Conservation (phyloP, 805 yeast species). For the Peterozyma xylosa region DNA sequence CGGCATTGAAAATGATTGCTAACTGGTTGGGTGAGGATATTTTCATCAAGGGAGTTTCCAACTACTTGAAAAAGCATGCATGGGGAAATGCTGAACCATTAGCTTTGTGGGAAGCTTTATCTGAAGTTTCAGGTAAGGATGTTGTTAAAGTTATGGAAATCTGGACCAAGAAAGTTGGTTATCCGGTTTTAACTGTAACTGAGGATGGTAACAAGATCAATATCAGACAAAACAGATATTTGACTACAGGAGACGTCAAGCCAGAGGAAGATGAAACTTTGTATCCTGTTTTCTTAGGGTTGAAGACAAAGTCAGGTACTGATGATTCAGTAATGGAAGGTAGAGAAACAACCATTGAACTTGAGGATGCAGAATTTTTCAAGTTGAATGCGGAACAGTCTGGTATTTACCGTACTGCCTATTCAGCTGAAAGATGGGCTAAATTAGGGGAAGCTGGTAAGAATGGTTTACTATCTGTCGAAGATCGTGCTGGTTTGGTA, state of each 20-base stretch:
- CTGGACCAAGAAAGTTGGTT: slow-evolving; percentile 78
- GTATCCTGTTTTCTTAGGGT: slow-evolving; percentile 66
- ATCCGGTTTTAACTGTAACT: slow-evolving; percentile 62
- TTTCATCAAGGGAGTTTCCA: slow-evolving; percentile 73
- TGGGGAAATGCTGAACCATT: slow-evolving; percentile 73
- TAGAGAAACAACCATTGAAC: slow-evolving; percentile 30
- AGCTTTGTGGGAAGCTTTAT: slow-evolving; percentile 70
- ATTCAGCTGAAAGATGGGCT: slow-evolving; percentile 60
- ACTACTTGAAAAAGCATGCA: slow-evolving; percentile 66
- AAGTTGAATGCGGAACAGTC: slow-evolving; percentile 69
- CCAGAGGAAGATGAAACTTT: slow-evolving; percentile 64
- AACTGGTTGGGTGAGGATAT: slow-evolving; percentile 73
- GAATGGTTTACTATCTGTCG: slow-evolving; percentile 54
- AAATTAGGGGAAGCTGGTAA: slow-evolving; percentile 57
- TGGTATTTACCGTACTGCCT: slow-evolving; percentile 71
- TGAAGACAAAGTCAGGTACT: slow-evolving; percentile 49
- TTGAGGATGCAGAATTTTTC: slow-evolving; percentile 43
- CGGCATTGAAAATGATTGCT: slow-evolving; percentile 71
- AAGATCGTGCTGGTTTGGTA: slow-evolving; percentile 72
- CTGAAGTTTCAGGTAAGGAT: slow-evolving; percentile 65
- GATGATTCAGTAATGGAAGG: slow-evolving; percentile 53
- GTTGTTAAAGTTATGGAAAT: slow-evolving; percentile 67
- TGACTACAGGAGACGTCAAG: slow-evolving; percentile 70
- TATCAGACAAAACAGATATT: slow-evolving; percentile 66
- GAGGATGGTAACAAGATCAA: slow-evolving; percentile 46